These are phyloP conservation scores for Trypanosoma mega DNA, from an alignment of 208 protist genomes.

Conservation along the genomic window DNA sequence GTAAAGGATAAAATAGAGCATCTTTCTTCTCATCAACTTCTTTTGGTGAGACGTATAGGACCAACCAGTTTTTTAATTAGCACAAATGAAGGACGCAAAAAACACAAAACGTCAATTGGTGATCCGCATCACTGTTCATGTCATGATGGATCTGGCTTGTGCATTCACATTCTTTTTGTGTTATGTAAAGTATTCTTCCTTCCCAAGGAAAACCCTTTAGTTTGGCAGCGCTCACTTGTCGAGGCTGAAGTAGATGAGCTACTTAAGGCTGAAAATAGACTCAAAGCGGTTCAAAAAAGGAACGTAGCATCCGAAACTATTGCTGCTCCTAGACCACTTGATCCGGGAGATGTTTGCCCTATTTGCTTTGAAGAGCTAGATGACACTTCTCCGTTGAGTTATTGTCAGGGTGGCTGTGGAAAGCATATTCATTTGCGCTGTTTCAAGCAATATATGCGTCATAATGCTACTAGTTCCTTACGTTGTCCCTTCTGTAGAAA, in stretches of 20 bases:
- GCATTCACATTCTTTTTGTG: conserved; percentile 66
- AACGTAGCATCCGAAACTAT: not conserved
- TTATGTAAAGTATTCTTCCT: conserved; percentile 49
- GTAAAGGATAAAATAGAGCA: conserved; percentile 19
- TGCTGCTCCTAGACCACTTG: conserved; percentile 13
- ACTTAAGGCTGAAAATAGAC: conserved; percentile 23
- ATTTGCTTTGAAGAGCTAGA: conserved; percentile 36
- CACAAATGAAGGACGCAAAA: conserved; percentile 11
- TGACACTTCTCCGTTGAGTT: conserved; percentile 23
- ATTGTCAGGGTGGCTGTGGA: conserved; percentile 29
- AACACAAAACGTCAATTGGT: conserved; percentile 46
- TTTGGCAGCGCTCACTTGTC: conserved; percentile 70
- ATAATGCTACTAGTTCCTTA: conserved; percentile 15
- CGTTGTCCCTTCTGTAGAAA: conserved; percentile 33
- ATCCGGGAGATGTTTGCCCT: conserved; percentile 35
- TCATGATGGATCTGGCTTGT: conserved; percentile 35
- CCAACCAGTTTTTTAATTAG: conserved; percentile 41
- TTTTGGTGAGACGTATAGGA: conserved; percentile 30
- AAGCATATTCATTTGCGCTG: conserved; percentile 28
- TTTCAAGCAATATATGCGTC: conserved; percentile 32
- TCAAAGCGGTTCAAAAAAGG: conserved; percentile 18
- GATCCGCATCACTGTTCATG: conserved; percentile 69
- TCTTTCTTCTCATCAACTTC: conserved; percentile 21
- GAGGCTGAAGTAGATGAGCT: conserved; percentile 57
- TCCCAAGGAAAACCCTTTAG: conserved; percentile 32